Percentiles rank a stretch among this genome's conserved stretches.
These are phyloP conservation scores for Schizophyllum commune DNA, from an alignment of 1,284 basidiomycete species.

Conservation along the genomic window DNA sequence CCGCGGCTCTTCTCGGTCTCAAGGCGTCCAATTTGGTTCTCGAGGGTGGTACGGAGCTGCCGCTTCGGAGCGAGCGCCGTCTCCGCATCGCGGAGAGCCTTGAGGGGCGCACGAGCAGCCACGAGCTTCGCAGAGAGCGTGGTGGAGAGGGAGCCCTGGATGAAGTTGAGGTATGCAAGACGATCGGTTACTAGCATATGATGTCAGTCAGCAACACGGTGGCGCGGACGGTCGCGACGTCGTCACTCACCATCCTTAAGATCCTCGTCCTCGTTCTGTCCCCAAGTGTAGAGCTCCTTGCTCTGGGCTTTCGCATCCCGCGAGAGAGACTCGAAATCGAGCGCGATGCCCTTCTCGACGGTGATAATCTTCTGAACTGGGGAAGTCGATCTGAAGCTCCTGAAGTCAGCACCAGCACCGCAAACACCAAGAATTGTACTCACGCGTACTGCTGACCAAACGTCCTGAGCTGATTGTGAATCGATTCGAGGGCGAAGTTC, in stretches of 20 bases:
- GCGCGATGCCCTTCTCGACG: conserved; percentile 61
- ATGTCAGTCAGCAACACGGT: conserved; percentile 8
- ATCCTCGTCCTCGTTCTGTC: conserved; percentile 59
- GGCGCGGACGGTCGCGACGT: neutral
- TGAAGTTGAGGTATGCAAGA: conserved; percentile 69
- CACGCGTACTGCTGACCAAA: conserved; percentile 71
- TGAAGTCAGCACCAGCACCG: conserved; percentile 6
- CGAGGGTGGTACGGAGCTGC: conserved; percentile 46
- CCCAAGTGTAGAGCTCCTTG: conserved; percentile 79
- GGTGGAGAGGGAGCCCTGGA: conserved; percentile 56
- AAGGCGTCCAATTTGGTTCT: conserved; percentile 52
- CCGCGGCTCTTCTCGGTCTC: conserved; percentile 58
- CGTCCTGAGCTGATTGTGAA: conserved; percentile 63
- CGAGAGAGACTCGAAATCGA: conserved; percentile 60
- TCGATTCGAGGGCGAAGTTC: conserved; percentile 47
- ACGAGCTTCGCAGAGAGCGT: conserved; percentile 56
- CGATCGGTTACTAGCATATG: conserved; percentile 51
- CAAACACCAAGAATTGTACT: conserved; percentile 17
- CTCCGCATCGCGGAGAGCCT: conserved; percentile 66
- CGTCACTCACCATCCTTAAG: conserved; percentile 60
- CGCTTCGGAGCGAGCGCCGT: conserved; percentile 49
- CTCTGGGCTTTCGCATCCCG: conserved; percentile 62
- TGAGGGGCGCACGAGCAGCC: conserved; percentile 53
- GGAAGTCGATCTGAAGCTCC: conserved; percentile 36
- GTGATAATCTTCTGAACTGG: conserved; percentile 73